Base-by-base conservation (phyloP, 2,329 filamentous ascomycete genomes). In the Aspergillus persii region DNA sequence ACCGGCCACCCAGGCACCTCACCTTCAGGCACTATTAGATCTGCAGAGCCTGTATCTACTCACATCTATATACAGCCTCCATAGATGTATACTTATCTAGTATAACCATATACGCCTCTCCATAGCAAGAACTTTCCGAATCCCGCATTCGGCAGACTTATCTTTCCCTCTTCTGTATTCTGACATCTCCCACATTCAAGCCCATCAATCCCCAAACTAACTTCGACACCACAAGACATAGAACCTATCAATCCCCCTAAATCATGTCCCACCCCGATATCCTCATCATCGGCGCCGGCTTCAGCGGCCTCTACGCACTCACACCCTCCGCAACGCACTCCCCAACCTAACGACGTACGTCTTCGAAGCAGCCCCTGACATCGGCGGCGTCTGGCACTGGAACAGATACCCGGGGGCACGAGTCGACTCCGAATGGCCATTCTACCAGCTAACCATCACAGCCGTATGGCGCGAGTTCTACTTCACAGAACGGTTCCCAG, bases 371-470 rank as follows among this genome's bases (percentile, higher is more conserved):
- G 79, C 71, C 3, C 52, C 60, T 6, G 70, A 65, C 39, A 66
- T 76, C 27, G 79, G 79, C 6, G 79, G 79, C 12, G 72, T 76
- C 7, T 81, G 79, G 79, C 69, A 77, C 59, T 78, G 74, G 71
- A 80, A 80, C 62, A 63, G 69, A 4, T 81, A 80, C 51, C 78
- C 79, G 1, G 79, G 78, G 0, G 77, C 77, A 2, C 73, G 77
- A 1, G 77, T 81, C n/a, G 79, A 81, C 61, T 67, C 66, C 2
- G 79, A 83, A 53, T 77, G 81, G 8, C 82, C 82, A 0, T 74
- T 78, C 54, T 86, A 86, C 59, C 78, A 86, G 60, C 81, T 83
- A 60, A 81, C 77, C 2, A 81, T 80, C 66, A 81, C 82, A 2
- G 76, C 79, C 12, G 72, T 81, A 1, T 81, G 74, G 66, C 73